These are phyloP conservation scores for Phlebiopsis gigantea DNA, from an alignment of 768 basidiomycete genomes.

Conservation along the genomic window DNA sequence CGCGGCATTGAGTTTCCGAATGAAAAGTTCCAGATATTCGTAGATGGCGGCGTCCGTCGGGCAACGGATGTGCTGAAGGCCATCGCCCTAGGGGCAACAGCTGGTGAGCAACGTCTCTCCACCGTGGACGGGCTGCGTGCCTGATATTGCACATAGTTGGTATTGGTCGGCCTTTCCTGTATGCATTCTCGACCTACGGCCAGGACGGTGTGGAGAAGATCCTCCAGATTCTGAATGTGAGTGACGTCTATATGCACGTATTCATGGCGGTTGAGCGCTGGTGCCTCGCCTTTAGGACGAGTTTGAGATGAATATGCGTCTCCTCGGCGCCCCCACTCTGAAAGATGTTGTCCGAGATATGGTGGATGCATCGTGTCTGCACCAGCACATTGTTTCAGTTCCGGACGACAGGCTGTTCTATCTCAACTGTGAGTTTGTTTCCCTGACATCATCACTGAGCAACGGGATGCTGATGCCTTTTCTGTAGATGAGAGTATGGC, in stretches of 20 bases:
- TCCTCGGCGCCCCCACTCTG: slow-evolving; percentile 77
- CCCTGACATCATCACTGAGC: background rate
- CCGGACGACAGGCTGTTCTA: slow-evolving; percentile 71
- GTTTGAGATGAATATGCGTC: slow-evolving; percentile 94
- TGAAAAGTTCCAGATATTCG: slow-evolving; percentile 72
- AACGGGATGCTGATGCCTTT: background rate
- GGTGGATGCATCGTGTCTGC: slow-evolving; percentile 76
- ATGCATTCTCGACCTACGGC: slow-evolving; percentile 84
- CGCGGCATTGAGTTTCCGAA: slow-evolving; percentile 62
- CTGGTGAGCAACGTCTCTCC: background rate
- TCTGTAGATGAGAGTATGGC: slow-evolving; percentile 14
- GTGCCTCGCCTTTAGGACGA: slow-evolving; percentile 57
- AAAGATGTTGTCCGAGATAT: slow-evolving; percentile 78
- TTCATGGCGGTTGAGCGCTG: background rate
- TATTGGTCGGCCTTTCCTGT: slow-evolving; percentile 79
- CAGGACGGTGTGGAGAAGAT: slow-evolving; percentile 79
- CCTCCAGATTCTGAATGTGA: slow-evolving; percentile 65
- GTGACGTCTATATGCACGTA: slow-evolving; percentile 16
- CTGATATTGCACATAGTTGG: slow-evolving; percentile 39
- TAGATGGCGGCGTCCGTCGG: slow-evolving; percentile 88
- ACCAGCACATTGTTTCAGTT: slow-evolving; percentile 54
- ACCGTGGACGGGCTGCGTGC: slow-evolving; percentile 14
- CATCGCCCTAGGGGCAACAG: slow-evolving; percentile 65
- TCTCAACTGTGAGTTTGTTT: slow-evolving; percentile 59
- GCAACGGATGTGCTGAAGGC: slow-evolving; percentile 87